Conservation (phyloP, 2,329 filamentous ascomycete genomes). For the Aspergillus brasiliensis region DNA sequence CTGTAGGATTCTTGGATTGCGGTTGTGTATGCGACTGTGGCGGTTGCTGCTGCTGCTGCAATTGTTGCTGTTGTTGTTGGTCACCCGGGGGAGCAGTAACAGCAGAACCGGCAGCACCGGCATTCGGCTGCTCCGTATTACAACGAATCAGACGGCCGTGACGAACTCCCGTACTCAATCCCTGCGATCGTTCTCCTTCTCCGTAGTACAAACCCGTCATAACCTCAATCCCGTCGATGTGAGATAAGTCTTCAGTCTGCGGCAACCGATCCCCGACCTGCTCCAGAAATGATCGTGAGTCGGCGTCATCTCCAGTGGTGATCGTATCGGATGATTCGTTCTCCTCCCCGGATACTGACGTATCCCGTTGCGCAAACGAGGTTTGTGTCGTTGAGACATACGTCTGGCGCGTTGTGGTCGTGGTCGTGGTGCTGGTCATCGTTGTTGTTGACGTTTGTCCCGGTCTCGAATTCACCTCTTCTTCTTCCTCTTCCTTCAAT, state of each 20-base stretch:
- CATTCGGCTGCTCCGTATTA: slow-evolving; percentile 62
- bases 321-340: slow-evolving; percentile 39
- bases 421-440: not conserved
- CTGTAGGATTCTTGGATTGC: slow-evolving; percentile 52
- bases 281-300: slow-evolving; percentile 63
- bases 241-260: slow-evolving; percentile 72
- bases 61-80: not conserved
- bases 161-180: slow-evolving; percentile 82
- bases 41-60: not conserved
- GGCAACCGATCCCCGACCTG: slow-evolving; percentile 84
- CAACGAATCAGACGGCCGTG: slow-evolving; percentile 81
- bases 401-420: slow-evolving; percentile 1
- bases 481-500: slow-evolving; percentile 80
- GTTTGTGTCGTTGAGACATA: slow-evolving; percentile 4
- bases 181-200: slow-evolving; percentile 83
- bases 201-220: slow-evolving; percentile 84
- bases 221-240: slow-evolving; percentile 89
- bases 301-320: slow-evolving; percentile 35
- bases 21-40: not conserved
- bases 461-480: slow-evolving; percentile 69
- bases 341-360: slow-evolving; percentile 38
- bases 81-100: too few relatives aligned
- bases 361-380: slow-evolving; percentile 1
- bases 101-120: too few relatives aligned
- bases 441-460: not conserved